A percentile compares a stretch with the other conserved stretches of the same genome.
Conservation (phyloP, 1,284 basidiomycete genomes). For the Schizophyllum commune region DNA sequence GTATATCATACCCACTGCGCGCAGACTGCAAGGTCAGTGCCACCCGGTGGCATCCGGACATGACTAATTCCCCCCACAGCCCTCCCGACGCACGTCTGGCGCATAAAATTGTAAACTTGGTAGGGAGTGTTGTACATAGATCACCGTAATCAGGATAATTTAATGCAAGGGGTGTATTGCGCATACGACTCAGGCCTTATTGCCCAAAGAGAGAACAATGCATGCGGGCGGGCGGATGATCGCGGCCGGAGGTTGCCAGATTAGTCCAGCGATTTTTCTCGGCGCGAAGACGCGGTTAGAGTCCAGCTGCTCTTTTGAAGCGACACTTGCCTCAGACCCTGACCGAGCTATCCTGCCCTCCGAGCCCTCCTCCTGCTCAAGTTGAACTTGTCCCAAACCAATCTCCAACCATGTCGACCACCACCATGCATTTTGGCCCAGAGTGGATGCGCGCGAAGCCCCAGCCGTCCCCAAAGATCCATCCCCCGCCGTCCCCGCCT, state of each 20-base stretch:
- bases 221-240: too few species aligned
- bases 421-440: slow-evolving; percentile 80
- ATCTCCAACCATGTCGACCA: slow-evolving; percentile 50
- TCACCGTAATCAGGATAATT: not conserved
- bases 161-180: too few species aligned
- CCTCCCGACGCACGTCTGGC: slow-evolving; percentile 55
- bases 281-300: too few species aligned
- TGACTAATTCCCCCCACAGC: slow-evolving; percentile 24
- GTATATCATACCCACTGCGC: slow-evolving; percentile 82
- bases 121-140: slow-evolving; percentile 3
- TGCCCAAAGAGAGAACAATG: not conserved
- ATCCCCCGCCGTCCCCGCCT: slow-evolving; percentile 53
- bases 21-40: slow-evolving; percentile 74
- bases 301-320: too few species aligned
- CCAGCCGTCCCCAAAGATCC: slow-evolving; percentile 45
- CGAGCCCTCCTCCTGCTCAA: slow-evolving; percentile 14
- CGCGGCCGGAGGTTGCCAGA: too few species aligned
- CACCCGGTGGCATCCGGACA: slow-evolving; percentile 1
- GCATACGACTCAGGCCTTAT: not conserved
- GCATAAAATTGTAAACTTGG: slow-evolving; percentile 39
- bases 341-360: slow-evolving; percentile 9
- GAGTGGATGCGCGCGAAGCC: slow-evolving; percentile 85
- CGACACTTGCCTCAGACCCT: too few species aligned
- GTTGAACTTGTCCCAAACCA: slow-evolving; percentile 16
- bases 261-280: too few species aligned